Evolutionary conservation across 2,329 filamentous ascomycete species (phyloP), one percentile per base, ranked within the genome.

Genomic region (Xylaria digitata): DNA sequence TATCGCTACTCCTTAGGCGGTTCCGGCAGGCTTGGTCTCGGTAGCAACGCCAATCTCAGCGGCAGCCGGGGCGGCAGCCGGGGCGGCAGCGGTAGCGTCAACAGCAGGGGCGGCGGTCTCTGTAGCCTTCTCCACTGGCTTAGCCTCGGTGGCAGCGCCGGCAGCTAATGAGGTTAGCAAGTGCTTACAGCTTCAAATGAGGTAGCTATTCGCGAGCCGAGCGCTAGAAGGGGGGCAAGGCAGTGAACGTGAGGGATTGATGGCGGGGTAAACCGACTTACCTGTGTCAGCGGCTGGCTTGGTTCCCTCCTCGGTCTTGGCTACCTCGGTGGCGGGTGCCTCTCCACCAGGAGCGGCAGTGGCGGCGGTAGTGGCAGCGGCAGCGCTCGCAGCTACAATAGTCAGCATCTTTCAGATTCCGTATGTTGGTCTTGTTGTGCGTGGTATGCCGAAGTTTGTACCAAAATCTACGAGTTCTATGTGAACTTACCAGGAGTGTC

Each of bases 281-380:
- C 75, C 71, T 69, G 74, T 70, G n/a, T 69, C 72, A 54, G 67
- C 42, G 42, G 72, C 72, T 21, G 77, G 77, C 21, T 63, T 40
- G 6, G 21, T 50, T 42, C 46, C 45, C n/a, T 76, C 70, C 64
- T 75, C 76, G 13, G 76, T 72, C 70, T 76, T 75, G 64, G 74
- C 71, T 32, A 74, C 70, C 58, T 76, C 77, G 26, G 71, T 54
- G 32, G 72, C 62, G 50, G 73, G 63, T n/a, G 52, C 58, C 17
- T 42, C 66, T 21, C n/a, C 59, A 19, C 26, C 58, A 53, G 63
- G 13, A 59, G 37, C 26, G 13, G 55, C 57, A 53, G 56, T 17
- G 30, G 40, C 17, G n/a, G 60, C 46, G 48, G 42, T 46, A 17
- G 40, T 5, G 17, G 56, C 19, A 32, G 40, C 17, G n/a, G 60